These are phyloP conservation scores for Fusarium heterosporum DNA, from an alignment of 2,329 filamentous ascomycete genomes.

Conservation along the genomic window DNA sequence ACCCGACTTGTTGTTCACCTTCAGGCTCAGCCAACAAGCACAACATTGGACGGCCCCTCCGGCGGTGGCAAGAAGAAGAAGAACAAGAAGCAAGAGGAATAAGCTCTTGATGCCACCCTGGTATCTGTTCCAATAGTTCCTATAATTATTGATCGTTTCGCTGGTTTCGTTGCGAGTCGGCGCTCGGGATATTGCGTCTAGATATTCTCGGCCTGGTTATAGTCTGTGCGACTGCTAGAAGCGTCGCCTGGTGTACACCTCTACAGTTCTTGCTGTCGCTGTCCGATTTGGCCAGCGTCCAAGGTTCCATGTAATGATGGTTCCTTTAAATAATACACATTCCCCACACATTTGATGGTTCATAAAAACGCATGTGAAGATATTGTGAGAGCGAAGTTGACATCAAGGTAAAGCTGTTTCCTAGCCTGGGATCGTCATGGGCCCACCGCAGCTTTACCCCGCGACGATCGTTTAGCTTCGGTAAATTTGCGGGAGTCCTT, in stretches of 20 bases:
- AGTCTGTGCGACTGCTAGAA: slow-evolving; percentile 44
- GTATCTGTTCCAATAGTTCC: slow-evolving; percentile 57
- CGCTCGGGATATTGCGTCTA: slow-evolving; percentile 59
- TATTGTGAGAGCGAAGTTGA: not conserved
- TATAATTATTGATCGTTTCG: slow-evolving; percentile 55
- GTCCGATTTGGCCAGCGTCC: slow-evolving; percentile 34
- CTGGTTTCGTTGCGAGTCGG: slow-evolving; percentile 56
- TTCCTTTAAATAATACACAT: slow-evolving; percentile 41
- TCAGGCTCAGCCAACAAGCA: slow-evolving; percentile 71
- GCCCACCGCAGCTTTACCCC: slow-evolving; percentile 23
- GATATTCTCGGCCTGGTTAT: slow-evolving; percentile 54
- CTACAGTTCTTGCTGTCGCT: slow-evolving; percentile 39
- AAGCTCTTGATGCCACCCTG: slow-evolving; percentile 41
- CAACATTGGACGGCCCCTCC: slow-evolving; percentile 55
- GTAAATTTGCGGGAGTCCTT: slow-evolving; percentile 4
- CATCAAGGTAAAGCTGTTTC: slow-evolving; percentile 1
- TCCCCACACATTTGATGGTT: not conserved
- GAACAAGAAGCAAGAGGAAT: slow-evolving; percentile 71
- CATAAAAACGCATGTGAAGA: not conserved
- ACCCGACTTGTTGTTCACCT: slow-evolving; percentile 89
- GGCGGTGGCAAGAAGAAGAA: slow-evolving; percentile 76
- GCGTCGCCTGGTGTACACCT: slow-evolving; percentile 48
- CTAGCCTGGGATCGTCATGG: not conserved
- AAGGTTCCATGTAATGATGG: slow-evolving; percentile 32
- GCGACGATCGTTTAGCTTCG: slow-evolving; percentile 18